A percentile compares a stretch with the other conserved stretches of the same genome.
Evolutionary conservation across 2,329 filamentous ascomycete species (phyloP).

Genomic region (Aschersonia sp.): DNA sequence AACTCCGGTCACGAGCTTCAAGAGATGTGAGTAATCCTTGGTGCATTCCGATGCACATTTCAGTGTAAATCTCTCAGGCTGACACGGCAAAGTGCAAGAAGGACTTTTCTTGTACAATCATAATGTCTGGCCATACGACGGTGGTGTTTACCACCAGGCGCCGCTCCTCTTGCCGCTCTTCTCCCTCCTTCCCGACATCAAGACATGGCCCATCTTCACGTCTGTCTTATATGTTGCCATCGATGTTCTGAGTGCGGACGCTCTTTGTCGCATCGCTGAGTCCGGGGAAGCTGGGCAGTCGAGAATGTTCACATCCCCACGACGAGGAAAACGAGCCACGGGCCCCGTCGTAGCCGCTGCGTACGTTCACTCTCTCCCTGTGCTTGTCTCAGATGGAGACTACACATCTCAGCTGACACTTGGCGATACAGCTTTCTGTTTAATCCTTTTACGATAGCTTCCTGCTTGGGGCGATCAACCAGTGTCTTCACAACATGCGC

Average conservation of each 20-base stretch:
- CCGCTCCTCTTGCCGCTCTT: slow-evolving; percentile 86
- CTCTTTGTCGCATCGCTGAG: slow-evolving; percentile 64
- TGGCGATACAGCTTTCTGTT: slow-evolving; percentile 57
- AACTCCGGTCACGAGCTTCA: slow-evolving; percentile 95
- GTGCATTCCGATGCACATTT: background rate
- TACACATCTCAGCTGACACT: background rate
- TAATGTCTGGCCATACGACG: slow-evolving; percentile 94
- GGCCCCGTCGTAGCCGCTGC: slow-evolving; percentile 64
- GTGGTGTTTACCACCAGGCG: slow-evolving; percentile 70
- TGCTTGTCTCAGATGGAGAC: background rate
- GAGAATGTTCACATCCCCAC: slow-evolving; percentile 61
- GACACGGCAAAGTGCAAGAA: slow-evolving; percentile 59
- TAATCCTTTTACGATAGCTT: slow-evolving; percentile 85
- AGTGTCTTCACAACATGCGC: slow-evolving; percentile 80
- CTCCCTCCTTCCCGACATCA: slow-evolving; percentile 64
- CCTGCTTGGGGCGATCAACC: slow-evolving; percentile 80
- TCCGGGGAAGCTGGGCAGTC: slow-evolving; percentile 67
- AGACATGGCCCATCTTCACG: slow-evolving; percentile 54
- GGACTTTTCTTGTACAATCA: slow-evolving; percentile 91
- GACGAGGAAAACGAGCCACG: slow-evolving; percentile 60
- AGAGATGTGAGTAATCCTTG: slow-evolving; percentile 53
- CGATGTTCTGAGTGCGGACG: slow-evolving; percentile 70
- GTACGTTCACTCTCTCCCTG: slow-evolving; percentile 29
- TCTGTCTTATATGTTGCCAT: slow-evolving; percentile 67
- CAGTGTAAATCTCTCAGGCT: background rate